These are phyloP conservation scores for Rubroboletus satanas DNA, from an alignment of 768 basidiomycete genomes.

Conservation along the genomic window DNA sequence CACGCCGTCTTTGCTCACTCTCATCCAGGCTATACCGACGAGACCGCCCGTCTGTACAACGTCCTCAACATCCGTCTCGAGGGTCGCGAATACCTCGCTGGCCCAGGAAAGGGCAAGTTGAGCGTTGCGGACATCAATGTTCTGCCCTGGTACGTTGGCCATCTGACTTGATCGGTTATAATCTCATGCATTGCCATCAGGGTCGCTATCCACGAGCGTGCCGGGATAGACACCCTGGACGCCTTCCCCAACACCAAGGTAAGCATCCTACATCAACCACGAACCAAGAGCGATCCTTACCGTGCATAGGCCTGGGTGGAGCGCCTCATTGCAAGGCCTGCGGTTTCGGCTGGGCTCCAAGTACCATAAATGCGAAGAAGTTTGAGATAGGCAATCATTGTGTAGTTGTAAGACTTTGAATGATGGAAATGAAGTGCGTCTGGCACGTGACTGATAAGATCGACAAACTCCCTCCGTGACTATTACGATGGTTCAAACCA, in stretches of 20 bases:
- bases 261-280: neutral
- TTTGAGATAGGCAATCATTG: neutral
- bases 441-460: constrained; percentile 21
- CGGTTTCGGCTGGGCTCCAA: constrained; percentile 22
- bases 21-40: constrained; percentile 64
- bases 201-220: constrained; percentile 47
- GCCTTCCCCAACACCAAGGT: constrained; percentile 65
- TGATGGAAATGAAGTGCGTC: neutral
- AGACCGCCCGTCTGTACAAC: constrained; percentile 79
- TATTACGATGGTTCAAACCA: constrained; percentile 7
- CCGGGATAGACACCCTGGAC: constrained; percentile 55
- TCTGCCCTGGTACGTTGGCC: constrained; percentile 50
- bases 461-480: neutral
- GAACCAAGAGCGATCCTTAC: neutral
- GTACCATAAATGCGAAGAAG: constrained; percentile 10
- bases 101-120: constrained; percentile 64
- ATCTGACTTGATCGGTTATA: neutral
- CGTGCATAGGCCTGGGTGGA: constrained; percentile 28
- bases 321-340: constrained; percentile 21
- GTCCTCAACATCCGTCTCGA: constrained; percentile 78
- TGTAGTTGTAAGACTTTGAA: neutral
- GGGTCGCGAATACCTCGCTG: constrained; percentile 74
- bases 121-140: constrained; percentile 72
- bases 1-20: constrained; percentile 1
- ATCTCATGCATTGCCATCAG: constrained; percentile 31